Conservation (phyloP, 352 stramenopile species). For the Phytopythium chamaehyphon region DNA sequence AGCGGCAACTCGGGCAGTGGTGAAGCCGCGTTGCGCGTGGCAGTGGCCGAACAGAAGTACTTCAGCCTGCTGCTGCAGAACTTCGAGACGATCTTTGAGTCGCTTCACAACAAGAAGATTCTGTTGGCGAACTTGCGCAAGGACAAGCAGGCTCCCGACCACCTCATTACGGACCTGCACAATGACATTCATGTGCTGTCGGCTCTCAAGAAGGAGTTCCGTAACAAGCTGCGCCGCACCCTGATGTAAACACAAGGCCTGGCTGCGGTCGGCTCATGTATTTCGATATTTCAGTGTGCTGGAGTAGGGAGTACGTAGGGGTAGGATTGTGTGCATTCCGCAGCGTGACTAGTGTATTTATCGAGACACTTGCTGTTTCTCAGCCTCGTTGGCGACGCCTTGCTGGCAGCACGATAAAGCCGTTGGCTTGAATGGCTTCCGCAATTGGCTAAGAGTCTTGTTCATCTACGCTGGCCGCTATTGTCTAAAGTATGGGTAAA, state of each 20-base stretch:
- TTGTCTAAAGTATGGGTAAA: too few species aligned
- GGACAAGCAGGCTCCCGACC: constrained; percentile 58
- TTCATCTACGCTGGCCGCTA: too few species aligned
- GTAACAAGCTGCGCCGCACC: constrained; percentile 64
- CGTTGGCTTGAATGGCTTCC: too few species aligned
- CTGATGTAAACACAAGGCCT: constrained; percentile 29
- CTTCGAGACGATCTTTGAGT: constrained; percentile 83
- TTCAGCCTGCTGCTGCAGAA: constrained; percentile 79
- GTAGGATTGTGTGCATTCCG: background rate
- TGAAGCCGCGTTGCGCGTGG: constrained; percentile 43
- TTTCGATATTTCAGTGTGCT: background rate
- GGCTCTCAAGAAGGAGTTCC: constrained; percentile 74
- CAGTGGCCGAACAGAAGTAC: constrained; percentile 77
- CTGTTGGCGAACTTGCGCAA: constrained; percentile 66
- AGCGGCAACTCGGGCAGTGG: constrained; percentile 30
- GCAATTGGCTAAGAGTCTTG: too few species aligned
- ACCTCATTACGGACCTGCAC: constrained; percentile 71
- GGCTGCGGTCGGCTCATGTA: background rate
- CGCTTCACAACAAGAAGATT: constrained; percentile 82
- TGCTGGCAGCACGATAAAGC: too few species aligned
- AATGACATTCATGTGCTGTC: constrained; percentile 81
- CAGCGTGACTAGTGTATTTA: too few species aligned
- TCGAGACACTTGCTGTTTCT: too few species aligned
- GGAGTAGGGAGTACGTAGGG: background rate
- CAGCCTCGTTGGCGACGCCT: too few species aligned